phyloP scores from a whole-genome alignment of 441 rosid species.

The Gossypium schwendimanii region DNA sequence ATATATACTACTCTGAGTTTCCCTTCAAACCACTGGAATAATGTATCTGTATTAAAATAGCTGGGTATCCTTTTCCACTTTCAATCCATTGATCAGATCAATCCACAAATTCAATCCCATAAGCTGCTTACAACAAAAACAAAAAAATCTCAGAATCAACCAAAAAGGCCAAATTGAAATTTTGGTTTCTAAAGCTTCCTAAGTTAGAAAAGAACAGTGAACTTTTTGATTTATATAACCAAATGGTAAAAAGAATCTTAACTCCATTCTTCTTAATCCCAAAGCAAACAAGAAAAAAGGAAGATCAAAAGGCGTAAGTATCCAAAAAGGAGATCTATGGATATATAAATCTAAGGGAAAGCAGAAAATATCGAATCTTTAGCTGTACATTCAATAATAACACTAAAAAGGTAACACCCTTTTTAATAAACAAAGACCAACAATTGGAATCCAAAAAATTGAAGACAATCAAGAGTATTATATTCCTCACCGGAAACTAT shows the following conservation, averaged over 20 bases:
- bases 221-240: constrained; percentile 21
- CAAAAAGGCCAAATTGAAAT: not conserved
- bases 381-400: not conserved
- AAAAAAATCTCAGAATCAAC: not conserved
- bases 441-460: not conserved
- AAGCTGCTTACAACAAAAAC: constrained; percentile 17
- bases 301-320: constrained; percentile 21
- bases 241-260: constrained; percentile 10
- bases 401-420: constrained; percentile 7
- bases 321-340: constrained; percentile 36
- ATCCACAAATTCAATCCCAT: constrained; percentile 14
- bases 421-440: constrained; percentile 12
- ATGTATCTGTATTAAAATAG: constrained; percentile 4
- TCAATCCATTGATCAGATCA: constrained; percentile 16
- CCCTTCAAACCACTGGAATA: constrained; percentile 11
- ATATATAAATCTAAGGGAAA: constrained; percentile 13
- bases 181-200: constrained; percentile 20
- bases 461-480: constrained; percentile 1
- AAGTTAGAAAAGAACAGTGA: constrained; percentile 20
- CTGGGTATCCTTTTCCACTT: constrained; percentile 11
- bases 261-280: constrained; percentile 20
- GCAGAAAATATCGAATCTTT: not conserved
- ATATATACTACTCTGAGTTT: not conserved
- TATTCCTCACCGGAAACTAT: constrained; percentile 5
- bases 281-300: constrained; percentile 22